Evolutionary conservation across 495 filamentous ascomycete species (phyloP).

Genomic region (Trichocladium uniseriatum): DNA sequence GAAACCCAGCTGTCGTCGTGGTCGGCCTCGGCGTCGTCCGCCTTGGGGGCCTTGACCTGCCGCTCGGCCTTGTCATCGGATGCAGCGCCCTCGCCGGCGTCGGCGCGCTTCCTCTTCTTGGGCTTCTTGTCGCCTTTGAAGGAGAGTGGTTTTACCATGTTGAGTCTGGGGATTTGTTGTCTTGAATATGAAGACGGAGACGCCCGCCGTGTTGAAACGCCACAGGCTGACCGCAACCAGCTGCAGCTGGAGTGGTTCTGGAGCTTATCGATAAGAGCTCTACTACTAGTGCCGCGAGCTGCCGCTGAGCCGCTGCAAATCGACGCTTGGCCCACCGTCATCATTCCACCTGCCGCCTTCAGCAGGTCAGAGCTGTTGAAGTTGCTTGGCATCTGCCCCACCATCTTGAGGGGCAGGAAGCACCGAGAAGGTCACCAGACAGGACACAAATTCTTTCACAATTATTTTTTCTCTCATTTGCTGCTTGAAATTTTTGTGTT

Average conservation of each 20-base stretch:
- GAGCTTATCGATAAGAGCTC: constrained; percentile 14
- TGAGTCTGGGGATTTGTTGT: background rate
- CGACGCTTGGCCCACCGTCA: constrained; percentile 3
- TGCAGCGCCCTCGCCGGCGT: constrained; percentile 30
- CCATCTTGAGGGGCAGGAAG: constrained; percentile 3
- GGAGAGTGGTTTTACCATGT: constrained; percentile 69
- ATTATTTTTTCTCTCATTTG: background rate
- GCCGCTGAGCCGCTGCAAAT: too few species aligned
- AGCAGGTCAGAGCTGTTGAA: constrained; percentile 5
- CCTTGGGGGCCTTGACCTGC: constrained; percentile 21
- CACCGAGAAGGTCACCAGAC: background rate
- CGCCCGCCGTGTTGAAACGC: too few species aligned
- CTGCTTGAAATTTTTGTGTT: background rate
- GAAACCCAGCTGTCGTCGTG: constrained; percentile 86
- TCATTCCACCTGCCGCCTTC: constrained; percentile 4
- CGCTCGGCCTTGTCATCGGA: constrained; percentile 28
- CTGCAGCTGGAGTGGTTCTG: too few species aligned
- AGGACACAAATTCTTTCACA: background rate
- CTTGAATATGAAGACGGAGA: background rate
- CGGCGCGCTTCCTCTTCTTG: constrained; percentile 75
- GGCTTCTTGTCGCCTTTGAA: constrained; percentile 97
- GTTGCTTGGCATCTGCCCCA: constrained; percentile 15
- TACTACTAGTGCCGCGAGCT: too few species aligned
- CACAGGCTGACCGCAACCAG: too few species aligned
- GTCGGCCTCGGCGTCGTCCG: constrained; percentile 46